Evolutionary conservation across 441 rosid species (phyloP).

Genomic region (Erodium trifolium): DNA sequence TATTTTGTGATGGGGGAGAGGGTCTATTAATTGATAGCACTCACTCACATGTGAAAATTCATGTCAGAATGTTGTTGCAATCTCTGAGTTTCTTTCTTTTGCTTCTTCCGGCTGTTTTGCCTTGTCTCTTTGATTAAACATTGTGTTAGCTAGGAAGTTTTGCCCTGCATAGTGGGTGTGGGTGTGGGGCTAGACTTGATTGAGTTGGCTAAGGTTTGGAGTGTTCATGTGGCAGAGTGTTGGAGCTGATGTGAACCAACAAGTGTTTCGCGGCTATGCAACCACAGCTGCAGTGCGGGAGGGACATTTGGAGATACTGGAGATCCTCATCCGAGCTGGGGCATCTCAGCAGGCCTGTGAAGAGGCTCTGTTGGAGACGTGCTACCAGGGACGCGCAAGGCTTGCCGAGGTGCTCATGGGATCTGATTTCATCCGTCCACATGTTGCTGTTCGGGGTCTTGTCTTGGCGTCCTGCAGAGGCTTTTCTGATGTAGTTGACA

Average conservation of each 20-base stretch:
- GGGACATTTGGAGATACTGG: slow-evolving; percentile 69
- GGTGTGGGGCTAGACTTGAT: slow-evolving; percentile 1
- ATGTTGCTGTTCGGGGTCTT: slow-evolving; percentile 79
- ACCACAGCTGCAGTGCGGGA: slow-evolving; percentile 89
- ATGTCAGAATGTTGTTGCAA: slow-evolving; percentile 7
- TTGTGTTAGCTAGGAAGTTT: too few species aligned
- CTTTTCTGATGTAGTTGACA: slow-evolving; percentile 56
- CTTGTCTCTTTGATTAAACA: too few species aligned
- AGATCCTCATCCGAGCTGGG: slow-evolving; percentile 79
- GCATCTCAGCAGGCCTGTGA: slow-evolving; percentile 90
- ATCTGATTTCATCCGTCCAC: slow-evolving; percentile 82
- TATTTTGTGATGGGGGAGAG: background rate
- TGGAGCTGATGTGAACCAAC: slow-evolving; percentile 95
- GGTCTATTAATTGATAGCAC: slow-evolving; percentile 18
- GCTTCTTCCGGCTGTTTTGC: too few species aligned
- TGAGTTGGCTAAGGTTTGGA: slow-evolving; percentile 16
- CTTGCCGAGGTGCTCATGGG: slow-evolving; percentile 63
- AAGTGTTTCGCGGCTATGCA: slow-evolving; percentile 80
- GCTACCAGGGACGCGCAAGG: slow-evolving; percentile 67
- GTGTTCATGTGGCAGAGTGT: slow-evolving; percentile 43
- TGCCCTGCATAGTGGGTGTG: too few species aligned
- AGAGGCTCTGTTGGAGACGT: slow-evolving; percentile 82
- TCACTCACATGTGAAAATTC: slow-evolving; percentile 21
- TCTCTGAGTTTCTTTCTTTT: background rate
- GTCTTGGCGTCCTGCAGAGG: slow-evolving; percentile 81